Evolutionary conservation across 2,329 filamentous ascomycete species (phyloP).

Genomic region (Ophiostoma novo-ulmi): DNA sequence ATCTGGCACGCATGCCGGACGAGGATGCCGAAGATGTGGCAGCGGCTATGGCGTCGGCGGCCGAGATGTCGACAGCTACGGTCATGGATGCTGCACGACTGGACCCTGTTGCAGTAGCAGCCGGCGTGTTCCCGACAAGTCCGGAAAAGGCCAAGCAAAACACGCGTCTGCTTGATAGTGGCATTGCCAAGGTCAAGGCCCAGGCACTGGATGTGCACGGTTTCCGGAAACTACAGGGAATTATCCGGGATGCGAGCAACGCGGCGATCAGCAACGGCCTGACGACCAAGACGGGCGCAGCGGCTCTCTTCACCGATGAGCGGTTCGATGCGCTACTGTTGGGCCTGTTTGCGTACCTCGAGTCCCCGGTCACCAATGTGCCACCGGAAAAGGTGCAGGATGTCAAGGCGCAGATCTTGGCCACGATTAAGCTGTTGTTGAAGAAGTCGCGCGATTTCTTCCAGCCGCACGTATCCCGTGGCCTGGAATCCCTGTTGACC

Average conservation of each 20-base stretch:
- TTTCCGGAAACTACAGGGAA: slow-evolving; percentile 70
- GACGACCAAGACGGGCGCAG: slow-evolving; percentile 15
- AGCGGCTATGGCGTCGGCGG: slow-evolving; percentile 20
- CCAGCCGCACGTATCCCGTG: slow-evolving; percentile 60
- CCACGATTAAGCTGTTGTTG: slow-evolving; percentile 67
- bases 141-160: slow-evolving; percentile 55
- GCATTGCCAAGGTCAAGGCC: slow-evolving; percentile 65
- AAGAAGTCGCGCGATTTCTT: slow-evolving; percentile 62
- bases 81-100: neutral
- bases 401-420: slow-evolving; percentile 67
- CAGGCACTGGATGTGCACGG: slow-evolving; percentile 74
- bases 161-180: slow-evolving; percentile 63
- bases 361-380: slow-evolving; percentile 52
- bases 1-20: slow-evolving; percentile 30
- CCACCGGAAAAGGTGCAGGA: slow-evolving; percentile 63
- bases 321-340: slow-evolving; percentile 64
- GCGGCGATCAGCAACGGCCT: slow-evolving; percentile 15
- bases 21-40: slow-evolving; percentile 11
- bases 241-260: slow-evolving; percentile 53
- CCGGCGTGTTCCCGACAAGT: slow-evolving; percentile 29
- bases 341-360: slow-evolving; percentile 67
- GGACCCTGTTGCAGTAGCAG: slow-evolving; percentile 23
- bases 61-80: slow-evolving; percentile 8
- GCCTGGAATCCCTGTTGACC: slow-evolving; percentile 61
- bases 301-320: slow-evolving; percentile 57